Evolutionary conservation across 345 rosid species (phyloP).

Genomic region (Eucalyptus guilfoylei): DNA sequence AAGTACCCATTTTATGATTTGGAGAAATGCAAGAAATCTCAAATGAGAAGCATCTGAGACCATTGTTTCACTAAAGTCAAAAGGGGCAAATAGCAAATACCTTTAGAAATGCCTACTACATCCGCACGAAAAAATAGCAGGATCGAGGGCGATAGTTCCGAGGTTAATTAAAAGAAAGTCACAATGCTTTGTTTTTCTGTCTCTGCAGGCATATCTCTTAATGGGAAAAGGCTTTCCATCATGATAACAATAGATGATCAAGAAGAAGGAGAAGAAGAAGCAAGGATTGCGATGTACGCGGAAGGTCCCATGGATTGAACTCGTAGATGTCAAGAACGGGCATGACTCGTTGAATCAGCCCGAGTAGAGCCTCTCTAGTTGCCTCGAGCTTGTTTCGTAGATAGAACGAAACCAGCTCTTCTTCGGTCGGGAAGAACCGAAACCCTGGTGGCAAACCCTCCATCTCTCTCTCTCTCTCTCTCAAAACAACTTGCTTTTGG

Average conservation of each 20-base stretch:
- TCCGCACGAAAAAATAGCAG: not conserved
- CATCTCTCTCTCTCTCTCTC: not conserved
- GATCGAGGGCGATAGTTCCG: not conserved
- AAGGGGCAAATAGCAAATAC: not conserved
- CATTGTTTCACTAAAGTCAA: not conserved
- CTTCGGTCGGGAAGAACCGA: conserved; percentile 60
- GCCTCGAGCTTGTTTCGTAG: conserved; percentile 21
- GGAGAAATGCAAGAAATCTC: not conserved
- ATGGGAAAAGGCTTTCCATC: not conserved
- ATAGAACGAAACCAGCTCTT: conserved; percentile 38
- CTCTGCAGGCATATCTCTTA: not conserved
- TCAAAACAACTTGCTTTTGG: not conserved
- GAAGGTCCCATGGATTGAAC: conserved; percentile 36
- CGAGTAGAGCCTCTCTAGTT: conserved; percentile 12
- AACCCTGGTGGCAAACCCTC: conserved; percentile 38
- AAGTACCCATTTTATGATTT: not conserved
- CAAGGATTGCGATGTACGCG: conserved; percentile 7
- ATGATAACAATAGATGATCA: not conserved
- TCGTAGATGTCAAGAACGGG: conserved; percentile 35
- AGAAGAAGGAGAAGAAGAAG: not conserved
- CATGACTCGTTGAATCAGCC: conserved; percentile 26
- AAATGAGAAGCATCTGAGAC: not conserved
- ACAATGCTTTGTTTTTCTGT: not conserved
- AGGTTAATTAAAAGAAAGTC: not conserved
- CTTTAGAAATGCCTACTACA: not conserved